Percentiles rank a stretch among this genome's conserved stretches.
These are phyloP conservation scores for Jackrogersella minutella DNA, from an alignment of 495 filamentous ascomycete genomes.

Conservation along the genomic window DNA sequence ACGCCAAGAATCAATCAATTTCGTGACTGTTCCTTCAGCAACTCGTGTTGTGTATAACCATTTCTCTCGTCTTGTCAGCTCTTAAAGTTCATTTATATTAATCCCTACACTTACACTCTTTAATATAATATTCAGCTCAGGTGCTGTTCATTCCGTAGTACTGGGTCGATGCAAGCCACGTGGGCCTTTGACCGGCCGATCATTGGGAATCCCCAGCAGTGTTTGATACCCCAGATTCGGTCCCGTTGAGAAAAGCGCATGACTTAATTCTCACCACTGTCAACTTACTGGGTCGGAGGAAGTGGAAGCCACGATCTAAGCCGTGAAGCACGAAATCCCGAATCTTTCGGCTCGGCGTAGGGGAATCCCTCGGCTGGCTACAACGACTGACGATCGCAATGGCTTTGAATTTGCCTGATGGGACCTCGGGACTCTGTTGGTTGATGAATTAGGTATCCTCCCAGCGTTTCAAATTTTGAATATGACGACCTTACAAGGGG, in stretches of 20 bases:
- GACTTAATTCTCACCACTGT: neutral
- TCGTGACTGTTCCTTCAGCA: constrained; percentile 8
- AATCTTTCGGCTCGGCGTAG: constrained; percentile 17
- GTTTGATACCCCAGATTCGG: constrained; percentile 34
- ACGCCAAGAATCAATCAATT: constrained; percentile 38
- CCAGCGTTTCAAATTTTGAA: constrained; percentile 29
- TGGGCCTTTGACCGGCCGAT: constrained; percentile 28
- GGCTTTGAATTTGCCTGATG: constrained; percentile 12
- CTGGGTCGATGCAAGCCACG: constrained; percentile 38
- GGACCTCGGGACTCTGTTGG: neutral
- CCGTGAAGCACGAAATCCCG: constrained; percentile 6
- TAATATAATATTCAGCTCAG: constrained; percentile 21
- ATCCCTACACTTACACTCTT: neutral
- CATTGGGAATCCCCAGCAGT: constrained; percentile 15
- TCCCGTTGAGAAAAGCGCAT: constrained; percentile 8
- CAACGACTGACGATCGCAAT: constrained; percentile 14
- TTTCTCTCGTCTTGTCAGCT: constrained; percentile 13
- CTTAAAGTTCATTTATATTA: neutral
- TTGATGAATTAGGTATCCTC: neutral
- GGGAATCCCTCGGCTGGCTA: neutral
- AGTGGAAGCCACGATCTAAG: constrained; percentile 26
- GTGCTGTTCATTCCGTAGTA: constrained; percentile 25
- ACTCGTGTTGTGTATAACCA: constrained; percentile 10
- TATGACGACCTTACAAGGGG: constrained; percentile 7
- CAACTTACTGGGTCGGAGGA: neutral